These are phyloP conservation scores for Anthoceros angustus DNA, from an alignment of 225 moss, liverwort and hornwort species.

Conservation along the genomic window DNA sequence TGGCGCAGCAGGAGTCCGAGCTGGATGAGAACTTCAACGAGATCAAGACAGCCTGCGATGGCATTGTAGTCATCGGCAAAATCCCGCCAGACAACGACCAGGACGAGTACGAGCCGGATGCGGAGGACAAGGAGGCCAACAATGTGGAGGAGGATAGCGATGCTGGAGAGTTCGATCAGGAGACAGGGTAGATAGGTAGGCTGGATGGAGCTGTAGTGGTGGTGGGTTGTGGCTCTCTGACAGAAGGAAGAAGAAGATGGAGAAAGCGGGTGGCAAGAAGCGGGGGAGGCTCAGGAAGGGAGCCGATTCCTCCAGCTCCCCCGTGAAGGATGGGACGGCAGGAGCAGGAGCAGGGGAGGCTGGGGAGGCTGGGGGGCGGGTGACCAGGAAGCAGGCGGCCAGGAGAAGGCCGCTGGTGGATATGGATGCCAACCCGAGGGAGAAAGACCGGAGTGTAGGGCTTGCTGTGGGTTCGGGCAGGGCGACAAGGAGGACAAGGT, in stretches of 20 bases:
- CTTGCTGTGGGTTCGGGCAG: not conserved
- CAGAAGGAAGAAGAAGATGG: not conserved
- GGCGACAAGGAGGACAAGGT: not conserved
- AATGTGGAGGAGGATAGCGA: conserved; percentile 87
- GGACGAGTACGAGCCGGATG: conserved; percentile 78
- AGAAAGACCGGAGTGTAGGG: not conserved
- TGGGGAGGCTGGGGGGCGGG: not conserved
- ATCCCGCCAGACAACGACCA: conserved; percentile 73
- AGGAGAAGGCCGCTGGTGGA: not conserved
- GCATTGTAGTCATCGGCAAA: conserved; percentile 36
- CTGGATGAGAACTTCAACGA: not conserved
- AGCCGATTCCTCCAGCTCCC: not conserved
- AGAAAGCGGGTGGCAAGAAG: not conserved
- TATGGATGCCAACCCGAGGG: not conserved
- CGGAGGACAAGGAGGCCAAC: conserved; percentile 76
- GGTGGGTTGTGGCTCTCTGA: not conserved
- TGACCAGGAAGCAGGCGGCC: not conserved
- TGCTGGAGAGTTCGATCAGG: conserved; percentile 13
- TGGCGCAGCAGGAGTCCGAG: not conserved
- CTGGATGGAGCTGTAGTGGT: not conserved
- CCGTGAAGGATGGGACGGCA: not conserved
- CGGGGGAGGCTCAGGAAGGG: not conserved
- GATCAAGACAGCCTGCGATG: not conserved
- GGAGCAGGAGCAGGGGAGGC: not conserved
- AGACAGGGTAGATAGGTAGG: too few species aligned